These are phyloP conservation scores for Blastomyces percursus DNA, from an alignment of 2,329 filamentous ascomycete genomes.

Conservation along the genomic window DNA sequence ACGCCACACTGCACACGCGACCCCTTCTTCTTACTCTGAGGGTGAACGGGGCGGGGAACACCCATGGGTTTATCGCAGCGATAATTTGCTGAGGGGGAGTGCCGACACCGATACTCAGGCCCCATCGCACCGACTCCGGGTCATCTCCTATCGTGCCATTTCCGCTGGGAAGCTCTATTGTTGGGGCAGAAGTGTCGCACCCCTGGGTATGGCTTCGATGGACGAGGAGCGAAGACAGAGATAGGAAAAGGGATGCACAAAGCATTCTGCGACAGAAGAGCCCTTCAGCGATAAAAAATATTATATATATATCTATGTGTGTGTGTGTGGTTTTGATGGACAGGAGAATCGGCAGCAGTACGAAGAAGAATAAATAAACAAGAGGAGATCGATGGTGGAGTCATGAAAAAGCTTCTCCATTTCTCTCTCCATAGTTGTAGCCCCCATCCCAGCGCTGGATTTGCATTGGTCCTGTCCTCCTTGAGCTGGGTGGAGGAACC, in stretches of 20 bases:
- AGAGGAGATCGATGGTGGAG: background rate
- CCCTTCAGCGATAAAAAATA: background rate
- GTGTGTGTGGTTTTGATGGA: background rate
- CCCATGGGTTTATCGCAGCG: slow-evolving; percentile 5
- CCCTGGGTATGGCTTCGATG: background rate
- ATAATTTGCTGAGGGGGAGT: slow-evolving; percentile 8
- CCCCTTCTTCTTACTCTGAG: background rate
- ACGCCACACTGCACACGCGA: background rate
- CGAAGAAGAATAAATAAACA: background rate
- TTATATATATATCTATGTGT: no score
- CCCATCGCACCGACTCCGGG: slow-evolving; percentile 5
- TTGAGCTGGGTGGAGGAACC: background rate
- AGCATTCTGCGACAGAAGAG: background rate
- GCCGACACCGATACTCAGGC: slow-evolving; percentile 7
- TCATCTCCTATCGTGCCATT: slow-evolving; percentile 1
- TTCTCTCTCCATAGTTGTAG: background rate
- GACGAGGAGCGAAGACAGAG: background rate
- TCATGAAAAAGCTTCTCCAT: background rate
- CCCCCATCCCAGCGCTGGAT: background rate
- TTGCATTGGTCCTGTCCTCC: background rate
- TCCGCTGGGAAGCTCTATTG: slow-evolving; percentile 7
- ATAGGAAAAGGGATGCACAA: background rate
- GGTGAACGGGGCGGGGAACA: background rate
- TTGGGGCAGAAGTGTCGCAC: background rate
- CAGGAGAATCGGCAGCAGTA: background rate